These are phyloP conservation scores for Metschnikowia borealis DNA, from an alignment of 805 yeast species.

Conservation along the genomic window DNA sequence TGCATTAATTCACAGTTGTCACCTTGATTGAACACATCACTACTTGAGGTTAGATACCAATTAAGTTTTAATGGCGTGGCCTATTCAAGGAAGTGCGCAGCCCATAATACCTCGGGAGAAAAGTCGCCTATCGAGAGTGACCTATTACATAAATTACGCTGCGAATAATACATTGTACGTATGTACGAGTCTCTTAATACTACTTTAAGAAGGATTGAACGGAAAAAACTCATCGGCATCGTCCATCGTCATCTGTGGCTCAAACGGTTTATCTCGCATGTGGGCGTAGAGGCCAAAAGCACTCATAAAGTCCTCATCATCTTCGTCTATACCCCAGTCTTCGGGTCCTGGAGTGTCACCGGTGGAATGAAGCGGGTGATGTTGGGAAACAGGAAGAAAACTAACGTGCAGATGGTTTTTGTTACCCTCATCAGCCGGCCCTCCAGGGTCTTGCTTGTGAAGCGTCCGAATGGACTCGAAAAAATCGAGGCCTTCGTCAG, in stretches of 20 bases:
- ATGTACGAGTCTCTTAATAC: too few species aligned
- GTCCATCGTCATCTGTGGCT: conserved; percentile 4
- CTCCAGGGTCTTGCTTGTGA: conserved; percentile 3
- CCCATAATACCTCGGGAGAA: too few species aligned
- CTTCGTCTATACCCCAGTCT: conserved; percentile 23
- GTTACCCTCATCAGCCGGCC: too few species aligned
- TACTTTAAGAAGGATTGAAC: conserved; percentile 36
- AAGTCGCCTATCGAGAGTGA: too few species aligned
- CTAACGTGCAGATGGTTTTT: too few species aligned
- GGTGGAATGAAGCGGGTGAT: conserved; percentile 41
- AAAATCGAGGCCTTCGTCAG: conserved; percentile 63
- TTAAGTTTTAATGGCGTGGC: too few species aligned
- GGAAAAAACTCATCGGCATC: conserved; percentile 27
- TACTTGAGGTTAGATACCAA: too few species aligned
- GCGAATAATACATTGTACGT: too few species aligned
- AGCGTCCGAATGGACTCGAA: conserved; percentile 67
- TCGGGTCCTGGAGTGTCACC: conserved; percentile 18
- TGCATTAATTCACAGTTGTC: too few species aligned
- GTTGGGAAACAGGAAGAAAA: conserved; percentile 46
- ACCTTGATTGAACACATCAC: too few species aligned
- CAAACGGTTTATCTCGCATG: conserved; percentile 23
- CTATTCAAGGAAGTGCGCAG: too few species aligned
- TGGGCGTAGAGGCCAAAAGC: conserved; percentile 38
- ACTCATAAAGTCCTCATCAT: conserved; percentile 32
- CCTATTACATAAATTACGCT: too few species aligned